Percentiles rank a stretch among this genome's conserved stretches.
Conservation (phyloP, 768 basidiomycete genomes). For the Tricholomella constricta region DNA sequence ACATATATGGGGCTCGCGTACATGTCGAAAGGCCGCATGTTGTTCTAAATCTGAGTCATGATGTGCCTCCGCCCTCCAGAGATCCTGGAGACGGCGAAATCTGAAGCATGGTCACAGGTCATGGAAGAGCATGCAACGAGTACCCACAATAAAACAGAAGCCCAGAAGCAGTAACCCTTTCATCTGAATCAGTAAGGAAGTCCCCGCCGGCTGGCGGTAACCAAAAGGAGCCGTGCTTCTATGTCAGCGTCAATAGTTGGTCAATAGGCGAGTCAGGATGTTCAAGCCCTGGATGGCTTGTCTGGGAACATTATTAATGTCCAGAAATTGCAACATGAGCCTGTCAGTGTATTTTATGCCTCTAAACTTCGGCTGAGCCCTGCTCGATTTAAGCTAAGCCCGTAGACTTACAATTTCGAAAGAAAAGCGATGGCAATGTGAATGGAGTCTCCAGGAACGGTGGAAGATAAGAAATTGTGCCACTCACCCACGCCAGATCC, state of each 20-base stretch:
- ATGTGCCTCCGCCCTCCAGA: neutral
- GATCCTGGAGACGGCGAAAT: conserved; percentile 3
- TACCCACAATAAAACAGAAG: neutral
- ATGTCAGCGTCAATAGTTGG: neutral
- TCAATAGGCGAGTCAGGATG: neutral
- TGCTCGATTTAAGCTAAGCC: no score
- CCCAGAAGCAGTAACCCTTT: conserved; percentile 6
- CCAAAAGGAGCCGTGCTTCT: neutral
- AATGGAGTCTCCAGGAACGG: no score
- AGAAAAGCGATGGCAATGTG: no score
- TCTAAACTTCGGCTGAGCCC: no score
- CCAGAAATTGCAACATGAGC: no score
- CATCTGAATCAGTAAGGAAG: conserved; percentile 8
- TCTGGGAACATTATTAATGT: no score
- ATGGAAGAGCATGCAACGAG: neutral
- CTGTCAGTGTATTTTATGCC: no score
- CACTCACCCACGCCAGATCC: neutral
- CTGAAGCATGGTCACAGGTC: conserved; percentile 6
- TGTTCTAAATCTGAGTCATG: neutral
- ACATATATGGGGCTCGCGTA: neutral
- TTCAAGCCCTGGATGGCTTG: neutral
- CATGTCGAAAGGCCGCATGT: neutral
- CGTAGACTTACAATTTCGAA: no score
- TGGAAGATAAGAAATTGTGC: no score
- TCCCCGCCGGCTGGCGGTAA: neutral